These are phyloP conservation scores for Geranomyces michiganensis DNA, from an alignment of 192 early-diverging fungal genomes.

Conservation along the genomic window DNA sequence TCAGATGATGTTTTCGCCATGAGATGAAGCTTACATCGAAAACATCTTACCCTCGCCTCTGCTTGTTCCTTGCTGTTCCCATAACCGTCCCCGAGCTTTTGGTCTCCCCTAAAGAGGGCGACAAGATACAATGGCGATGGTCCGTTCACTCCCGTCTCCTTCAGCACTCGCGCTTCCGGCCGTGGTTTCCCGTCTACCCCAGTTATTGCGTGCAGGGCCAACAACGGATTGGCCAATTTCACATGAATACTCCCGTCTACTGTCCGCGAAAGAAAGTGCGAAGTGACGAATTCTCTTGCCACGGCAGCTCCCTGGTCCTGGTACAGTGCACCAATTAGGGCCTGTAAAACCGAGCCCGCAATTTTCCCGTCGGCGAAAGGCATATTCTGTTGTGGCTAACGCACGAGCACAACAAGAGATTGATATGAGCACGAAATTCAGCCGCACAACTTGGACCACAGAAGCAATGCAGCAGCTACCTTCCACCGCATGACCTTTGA, in stretches of 20 bases:
- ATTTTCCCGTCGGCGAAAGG: background rate
- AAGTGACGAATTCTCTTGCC: background rate
- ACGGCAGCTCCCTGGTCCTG: constrained; percentile 10
- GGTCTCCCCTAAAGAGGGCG: background rate
- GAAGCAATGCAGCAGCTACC: constrained; percentile 10
- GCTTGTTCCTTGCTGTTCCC: background rate
- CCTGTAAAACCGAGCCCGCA: background rate
- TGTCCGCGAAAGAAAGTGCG: background rate
- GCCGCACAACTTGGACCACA: no score
- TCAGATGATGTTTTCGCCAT: no score
- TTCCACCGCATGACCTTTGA: constrained; percentile 6
- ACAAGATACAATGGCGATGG: background rate
- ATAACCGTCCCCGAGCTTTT: background rate
- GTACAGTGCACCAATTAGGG: constrained; percentile 11
- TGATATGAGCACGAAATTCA: no score
- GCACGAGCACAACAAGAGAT: no score
- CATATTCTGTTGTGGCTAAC: background rate
- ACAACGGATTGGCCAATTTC: background rate
- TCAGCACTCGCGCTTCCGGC: background rate
- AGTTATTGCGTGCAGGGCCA: background rate
- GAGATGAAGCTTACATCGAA: no score
- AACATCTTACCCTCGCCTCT: background rate
- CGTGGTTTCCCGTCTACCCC: background rate
- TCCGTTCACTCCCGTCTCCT: background rate
- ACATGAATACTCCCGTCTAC: constrained; percentile 5